Evolutionary conservation across 108 stramenopile genomes (phyloP).

Genomic region (Pelagomonas calceolata): DNA sequence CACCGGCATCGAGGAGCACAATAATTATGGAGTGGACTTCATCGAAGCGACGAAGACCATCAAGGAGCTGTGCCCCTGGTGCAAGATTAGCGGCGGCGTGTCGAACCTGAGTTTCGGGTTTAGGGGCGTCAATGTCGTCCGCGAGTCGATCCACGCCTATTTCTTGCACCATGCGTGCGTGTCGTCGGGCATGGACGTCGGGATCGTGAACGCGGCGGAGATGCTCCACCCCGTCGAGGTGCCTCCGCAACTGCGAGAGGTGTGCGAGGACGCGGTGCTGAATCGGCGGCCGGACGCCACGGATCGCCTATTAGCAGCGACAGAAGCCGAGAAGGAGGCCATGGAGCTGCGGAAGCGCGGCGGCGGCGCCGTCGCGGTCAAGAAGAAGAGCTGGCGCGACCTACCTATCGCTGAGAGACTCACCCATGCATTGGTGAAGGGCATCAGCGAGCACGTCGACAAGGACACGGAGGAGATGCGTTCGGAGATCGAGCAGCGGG

Average conservation of each 20-base stretch:
- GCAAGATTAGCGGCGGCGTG: constrained; percentile 94
- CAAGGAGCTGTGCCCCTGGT: constrained; percentile 94
- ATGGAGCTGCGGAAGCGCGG: constrained; percentile 64
- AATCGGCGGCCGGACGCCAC: constrained; percentile 14
- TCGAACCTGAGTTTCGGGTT: constrained; percentile 98
- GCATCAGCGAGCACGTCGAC: constrained; percentile 86
- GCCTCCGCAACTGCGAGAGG: constrained; percentile 63
- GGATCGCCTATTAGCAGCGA: constrained; percentile 61
- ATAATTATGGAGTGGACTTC: constrained; percentile 94
- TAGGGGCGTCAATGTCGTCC: constrained; percentile 74
- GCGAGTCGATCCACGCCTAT: constrained; percentile 95
- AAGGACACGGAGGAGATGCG: constrained; percentile 82
- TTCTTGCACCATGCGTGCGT: constrained; percentile 80
- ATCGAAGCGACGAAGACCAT: constrained; percentile 83
- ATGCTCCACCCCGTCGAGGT: constrained; percentile 73
- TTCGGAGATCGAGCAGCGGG: constrained; percentile 13
- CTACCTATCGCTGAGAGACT: constrained; percentile 71
- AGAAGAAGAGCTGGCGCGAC: constrained; percentile 71
- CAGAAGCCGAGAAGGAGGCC: constrained; percentile 65
- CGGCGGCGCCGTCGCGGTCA: constrained; percentile 45
- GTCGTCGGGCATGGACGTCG: constrained; percentile 97
- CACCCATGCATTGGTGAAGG: constrained; percentile 90
- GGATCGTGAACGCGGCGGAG: constrained; percentile 95
- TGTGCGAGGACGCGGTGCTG: constrained; percentile 66
- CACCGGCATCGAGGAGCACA: constrained; percentile 96